Evolutionary conservation across 257 asterid species (phyloP), one percentile per base, ranked within the genome.

Genomic region (Petunia axillaris): DNA sequence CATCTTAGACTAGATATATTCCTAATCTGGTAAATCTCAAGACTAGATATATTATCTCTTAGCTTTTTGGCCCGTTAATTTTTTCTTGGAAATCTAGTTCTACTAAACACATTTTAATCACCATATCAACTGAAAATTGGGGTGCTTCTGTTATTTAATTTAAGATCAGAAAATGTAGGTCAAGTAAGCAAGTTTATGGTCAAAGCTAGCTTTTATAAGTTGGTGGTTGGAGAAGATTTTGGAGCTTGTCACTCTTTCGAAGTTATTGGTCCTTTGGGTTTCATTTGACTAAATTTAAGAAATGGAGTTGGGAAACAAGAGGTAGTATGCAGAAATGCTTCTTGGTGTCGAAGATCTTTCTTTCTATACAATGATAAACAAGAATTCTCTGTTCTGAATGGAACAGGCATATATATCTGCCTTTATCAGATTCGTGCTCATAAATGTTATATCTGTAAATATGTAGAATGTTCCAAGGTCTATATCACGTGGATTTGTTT

Each of bases 151-250:
- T 73, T 50, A 36, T n/a, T 73, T n/a, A 48, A 35, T 13, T 48
- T 50, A 50, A 71, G 44, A 10, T 71, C 11, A 73, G 46, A 6
- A 50, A 50, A 73, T 50, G 16, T 50, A 7, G 59, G 14, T 36
- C 62, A 50, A 35, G 11, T 53, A 73, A 62, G 62, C 46, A 73
- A 73, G 46, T 10, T 15, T 73, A 50, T 11, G 46, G 78, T 73
- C 35, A 73, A 71, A 50, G 62, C 78, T 73, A 73, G 77, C 62
- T 71, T 50, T 71, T 36, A 25, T 35, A 48, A 71, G 60, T 35
- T 46, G 77, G 77, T 48, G 44, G 44, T 35, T 35, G 35, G 9
- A 50, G 77, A 50, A 35, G 78, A 73, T 48, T 70, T 73, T 10
- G 62, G 62, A 73, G 36, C 62, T 73, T 25, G 25, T 25, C 25